phyloP scores from a whole-genome alignment of 2,329 filamentous ascomycete species.

The Monilinia fructigena region DNA sequence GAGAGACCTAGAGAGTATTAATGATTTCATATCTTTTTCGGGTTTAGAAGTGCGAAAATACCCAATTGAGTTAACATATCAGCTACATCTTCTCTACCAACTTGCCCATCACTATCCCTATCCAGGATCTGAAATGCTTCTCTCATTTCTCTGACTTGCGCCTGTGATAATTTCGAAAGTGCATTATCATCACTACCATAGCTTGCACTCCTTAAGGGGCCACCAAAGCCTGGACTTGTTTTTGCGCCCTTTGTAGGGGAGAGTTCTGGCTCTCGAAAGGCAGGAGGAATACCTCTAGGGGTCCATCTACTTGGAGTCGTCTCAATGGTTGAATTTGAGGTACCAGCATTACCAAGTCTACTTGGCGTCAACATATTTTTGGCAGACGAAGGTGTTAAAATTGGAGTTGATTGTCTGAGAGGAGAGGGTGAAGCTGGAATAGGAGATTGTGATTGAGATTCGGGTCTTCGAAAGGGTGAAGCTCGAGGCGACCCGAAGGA shows the following conservation, averaged over 20 bases:
- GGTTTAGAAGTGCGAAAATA: slow-evolving; percentile 41
- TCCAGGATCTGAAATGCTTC: slow-evolving; percentile 95
- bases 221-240: slow-evolving; percentile 36
- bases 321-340: slow-evolving; percentile 43
- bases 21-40: background rate
- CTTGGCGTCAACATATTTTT: slow-evolving; percentile 44
- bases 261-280: slow-evolving; percentile 37
- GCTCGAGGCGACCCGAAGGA: slow-evolving; percentile 70
- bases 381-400: slow-evolving; percentile 62
- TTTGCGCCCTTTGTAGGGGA: slow-evolving; percentile 39
- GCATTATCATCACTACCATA: slow-evolving; percentile 45
- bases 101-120: slow-evolving; percentile 78
- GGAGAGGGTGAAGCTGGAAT: slow-evolving; percentile 66
- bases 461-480: slow-evolving; percentile 62
- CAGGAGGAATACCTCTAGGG: slow-evolving; percentile 39
- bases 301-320: slow-evolving; percentile 33
- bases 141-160: slow-evolving; percentile 81
- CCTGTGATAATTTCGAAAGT: slow-evolving; percentile 71
- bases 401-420: slow-evolving; percentile 60
- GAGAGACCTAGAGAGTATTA: slow-evolving; percentile 61
- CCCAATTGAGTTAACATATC: slow-evolving; percentile 86
- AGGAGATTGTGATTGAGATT: slow-evolving; percentile 51
- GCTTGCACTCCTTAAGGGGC: slow-evolving; percentile 30
- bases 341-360: slow-evolving; percentile 41
- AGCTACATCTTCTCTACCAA: slow-evolving; percentile 78